phyloP scores from a whole-genome alignment of 352 stramenopile genomes.

The Phytopythium helicoides region DNA sequence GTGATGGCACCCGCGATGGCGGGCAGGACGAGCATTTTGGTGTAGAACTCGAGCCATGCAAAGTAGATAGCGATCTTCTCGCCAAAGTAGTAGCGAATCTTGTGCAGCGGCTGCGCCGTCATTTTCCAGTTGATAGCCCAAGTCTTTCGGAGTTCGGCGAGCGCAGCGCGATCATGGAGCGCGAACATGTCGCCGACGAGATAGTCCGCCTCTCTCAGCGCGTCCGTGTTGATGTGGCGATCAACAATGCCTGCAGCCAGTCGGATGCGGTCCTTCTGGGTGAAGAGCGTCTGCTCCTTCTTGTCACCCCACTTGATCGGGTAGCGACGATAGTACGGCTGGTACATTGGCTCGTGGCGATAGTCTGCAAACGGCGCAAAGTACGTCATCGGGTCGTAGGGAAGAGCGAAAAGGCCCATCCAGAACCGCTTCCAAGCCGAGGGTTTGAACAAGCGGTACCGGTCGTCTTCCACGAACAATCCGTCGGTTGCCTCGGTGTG shows the following conservation, averaged over 20 bases:
- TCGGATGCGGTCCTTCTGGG: constrained; percentile 79
- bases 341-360: constrained; percentile 62
- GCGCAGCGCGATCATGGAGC: constrained; percentile 74
- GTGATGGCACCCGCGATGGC: constrained; percentile 77
- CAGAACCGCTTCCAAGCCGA: constrained; percentile 34
- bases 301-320: constrained; percentile 66
- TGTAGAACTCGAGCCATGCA: constrained; percentile 91
- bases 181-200: constrained; percentile 80
- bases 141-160: constrained; percentile 58
- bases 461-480: constrained; percentile 48
- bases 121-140: constrained; percentile 82
- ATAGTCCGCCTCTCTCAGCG: constrained; percentile 48
- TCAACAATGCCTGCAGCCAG: constrained; percentile 67
- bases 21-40: constrained; percentile 89
- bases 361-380: constrained; percentile 81
- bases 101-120: constrained; percentile 81
- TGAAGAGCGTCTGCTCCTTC: constrained; percentile 77
- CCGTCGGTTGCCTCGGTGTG: constrained; percentile 79
- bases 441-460: constrained; percentile 13
- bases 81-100: constrained; percentile 90
- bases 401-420: constrained; percentile 55
- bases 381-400: constrained; percentile 77
- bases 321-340: constrained; percentile 81
- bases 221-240: constrained; percentile 75
- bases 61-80: constrained; percentile 92